Percentiles rank a stretch among this genome's conserved stretches.
phyloP scores from a whole-genome alignment of 352 stramenopile genomes.

The Globisporangium yorkense region DNA sequence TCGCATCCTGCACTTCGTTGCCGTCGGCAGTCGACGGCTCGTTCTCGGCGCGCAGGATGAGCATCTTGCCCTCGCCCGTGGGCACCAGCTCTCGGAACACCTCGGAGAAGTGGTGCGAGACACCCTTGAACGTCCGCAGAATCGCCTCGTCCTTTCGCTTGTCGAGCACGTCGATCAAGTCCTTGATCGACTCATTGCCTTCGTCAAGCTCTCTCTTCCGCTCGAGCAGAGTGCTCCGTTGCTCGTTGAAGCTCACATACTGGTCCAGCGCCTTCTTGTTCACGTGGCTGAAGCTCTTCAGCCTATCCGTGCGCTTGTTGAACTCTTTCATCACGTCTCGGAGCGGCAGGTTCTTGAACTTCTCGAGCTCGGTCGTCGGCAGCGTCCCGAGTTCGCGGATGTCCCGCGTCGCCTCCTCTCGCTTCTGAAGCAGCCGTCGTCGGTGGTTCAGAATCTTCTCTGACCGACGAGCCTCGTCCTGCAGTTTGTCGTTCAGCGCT shows the following conservation, averaged over 20 bases:
- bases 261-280: conserved; percentile 99
- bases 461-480: conserved; percentile 66
- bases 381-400: conserved; percentile 97
- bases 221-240: conserved; percentile 85
- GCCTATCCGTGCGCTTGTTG: conserved; percentile 92
- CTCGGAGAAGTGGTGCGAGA: conserved; percentile 97
- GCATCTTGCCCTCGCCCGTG: conserved; percentile 93
- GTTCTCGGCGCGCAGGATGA: conserved; percentile 92
- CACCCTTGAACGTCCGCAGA: conserved; percentile 97
- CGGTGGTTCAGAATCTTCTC: conserved; percentile 85
- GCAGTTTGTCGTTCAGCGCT: conserved; percentile 75
- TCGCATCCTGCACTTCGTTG: conserved; percentile 22
- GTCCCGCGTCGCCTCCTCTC: conserved; percentile 93
- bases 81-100: conserved; percentile 98
- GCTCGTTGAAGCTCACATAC: conserved; percentile 98
- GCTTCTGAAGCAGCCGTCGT: conserved; percentile 77
- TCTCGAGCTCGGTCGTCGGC: conserved; percentile 90
- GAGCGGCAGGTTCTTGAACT: conserved; percentile 86
- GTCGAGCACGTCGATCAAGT: conserved; percentile 90
- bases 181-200: conserved; percentile 86
- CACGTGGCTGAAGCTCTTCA: conserved; percentile 98
- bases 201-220: conserved; percentile 95
- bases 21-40: conserved; percentile 8
- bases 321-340: conserved; percentile 93
- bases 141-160: conserved; percentile 98